Conservation (phyloP, 176 grass and related monocot species). For the Cymbopogon citratus region DNA sequence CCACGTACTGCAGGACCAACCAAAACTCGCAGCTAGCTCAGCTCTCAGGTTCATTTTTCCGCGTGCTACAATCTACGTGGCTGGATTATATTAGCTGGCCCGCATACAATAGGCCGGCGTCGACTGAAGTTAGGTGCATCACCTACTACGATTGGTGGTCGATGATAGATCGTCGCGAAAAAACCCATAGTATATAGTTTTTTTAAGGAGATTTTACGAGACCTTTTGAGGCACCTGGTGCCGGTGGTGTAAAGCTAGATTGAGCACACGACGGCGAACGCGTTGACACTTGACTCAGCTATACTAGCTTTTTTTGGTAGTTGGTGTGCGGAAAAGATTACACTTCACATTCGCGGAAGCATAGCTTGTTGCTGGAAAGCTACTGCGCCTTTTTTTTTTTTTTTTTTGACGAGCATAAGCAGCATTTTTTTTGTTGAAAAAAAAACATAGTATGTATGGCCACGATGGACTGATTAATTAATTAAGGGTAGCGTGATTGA, state of each 20-base stretch:
- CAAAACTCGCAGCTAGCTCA: no score
- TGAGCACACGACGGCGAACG: conserved; percentile 1
- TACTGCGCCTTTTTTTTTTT: not conserved
- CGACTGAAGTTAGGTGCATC: not conserved
- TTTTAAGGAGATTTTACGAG: not conserved
- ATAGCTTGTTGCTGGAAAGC: not conserved
- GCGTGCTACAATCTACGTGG: conserved; percentile 4
- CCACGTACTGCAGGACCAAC: conserved; percentile 8
- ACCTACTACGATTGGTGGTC: not conserved
- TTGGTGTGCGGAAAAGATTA: not conserved
- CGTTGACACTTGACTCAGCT: conserved; percentile 28
- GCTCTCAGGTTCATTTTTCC: not conserved
- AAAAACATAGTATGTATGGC: no score
- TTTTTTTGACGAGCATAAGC: not conserved
- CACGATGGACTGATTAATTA: not conserved
- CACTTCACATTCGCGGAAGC: not conserved
- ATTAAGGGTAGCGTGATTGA: not conserved
- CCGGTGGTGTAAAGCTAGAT: not conserved
- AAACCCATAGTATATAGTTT: no score
- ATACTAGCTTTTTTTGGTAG: not conserved
- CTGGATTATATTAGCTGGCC: not conserved
- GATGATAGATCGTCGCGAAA: not conserved
- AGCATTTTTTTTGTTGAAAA: no score
- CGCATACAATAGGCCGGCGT: not conserved
- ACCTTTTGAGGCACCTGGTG: not conserved